These are phyloP conservation scores for Garcia nutans DNA, from an alignment of 345 rosid species.

Conservation along the genomic window DNA sequence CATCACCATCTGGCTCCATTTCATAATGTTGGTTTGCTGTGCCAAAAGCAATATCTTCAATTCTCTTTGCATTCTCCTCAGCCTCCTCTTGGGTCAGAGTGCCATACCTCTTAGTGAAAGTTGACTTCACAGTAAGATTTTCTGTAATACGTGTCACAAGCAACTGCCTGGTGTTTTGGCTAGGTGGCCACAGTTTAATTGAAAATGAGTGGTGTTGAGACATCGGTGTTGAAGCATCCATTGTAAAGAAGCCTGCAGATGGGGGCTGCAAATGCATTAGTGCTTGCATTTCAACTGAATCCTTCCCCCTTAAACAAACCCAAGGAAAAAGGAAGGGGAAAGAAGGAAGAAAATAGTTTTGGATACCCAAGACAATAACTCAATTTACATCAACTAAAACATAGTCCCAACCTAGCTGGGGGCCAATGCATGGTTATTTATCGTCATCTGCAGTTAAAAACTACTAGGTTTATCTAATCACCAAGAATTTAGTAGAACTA, in stretches of 20 bases:
- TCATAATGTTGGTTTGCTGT: slow-evolving; percentile 70
- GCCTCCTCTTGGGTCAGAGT: slow-evolving; percentile 71
- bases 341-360: too few relatives aligned
- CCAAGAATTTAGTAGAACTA: too few relatives aligned
- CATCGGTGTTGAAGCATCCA: slow-evolving; percentile 52
- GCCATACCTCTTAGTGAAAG: slow-evolving; percentile 83
- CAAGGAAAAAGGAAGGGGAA: not conserved
- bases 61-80: slow-evolving; percentile 64
- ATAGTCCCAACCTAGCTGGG: not conserved
- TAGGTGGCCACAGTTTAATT: slow-evolving; percentile 89
- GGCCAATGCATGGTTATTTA: not conserved
- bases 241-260: slow-evolving; percentile 32
- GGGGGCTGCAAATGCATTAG: not conserved
- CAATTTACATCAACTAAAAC: not conserved
- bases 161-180: slow-evolving; percentile 62
- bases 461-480: not conserved
- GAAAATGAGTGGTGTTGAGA: slow-evolving; percentile 63
- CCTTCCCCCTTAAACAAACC: not conserved
- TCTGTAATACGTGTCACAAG: slow-evolving; percentile 63
- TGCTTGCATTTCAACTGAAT: not conserved
- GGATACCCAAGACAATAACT: not conserved
- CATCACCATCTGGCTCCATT: slow-evolving; percentile 94
- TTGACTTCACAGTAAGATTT: slow-evolving; percentile 71
- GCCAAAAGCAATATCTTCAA: slow-evolving; percentile 66
- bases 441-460: not conserved